A percentile compares a stretch with the other conserved stretches of the same genome.
Conservation (phyloP, 768 basidiomycete genomes). For the Naganishia kalamii region DNA sequence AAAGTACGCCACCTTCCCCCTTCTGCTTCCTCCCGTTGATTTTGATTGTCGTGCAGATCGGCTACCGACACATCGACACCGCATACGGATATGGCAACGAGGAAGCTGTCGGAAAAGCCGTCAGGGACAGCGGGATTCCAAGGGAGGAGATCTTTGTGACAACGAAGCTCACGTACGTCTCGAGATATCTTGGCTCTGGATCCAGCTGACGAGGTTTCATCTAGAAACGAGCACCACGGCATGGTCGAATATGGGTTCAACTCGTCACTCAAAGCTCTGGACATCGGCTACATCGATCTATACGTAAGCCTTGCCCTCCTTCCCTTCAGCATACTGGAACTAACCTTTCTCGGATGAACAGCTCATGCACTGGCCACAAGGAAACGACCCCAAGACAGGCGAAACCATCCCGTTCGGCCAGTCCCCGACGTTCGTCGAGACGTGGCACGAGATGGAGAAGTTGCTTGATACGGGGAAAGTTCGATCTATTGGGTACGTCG, state of each 20-base stretch:
- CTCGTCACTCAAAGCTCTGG: conserved; percentile 49
- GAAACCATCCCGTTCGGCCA: conserved; percentile 31
- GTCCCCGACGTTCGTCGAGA: conserved; percentile 46
- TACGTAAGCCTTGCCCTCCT: conserved; percentile 16
- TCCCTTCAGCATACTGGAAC: background rate
- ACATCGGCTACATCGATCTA: conserved; percentile 53
- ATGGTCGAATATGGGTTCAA: conserved; percentile 50
- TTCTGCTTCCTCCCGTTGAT: background rate
- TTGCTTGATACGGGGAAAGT: conserved; percentile 41
- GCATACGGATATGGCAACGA: conserved; percentile 29
- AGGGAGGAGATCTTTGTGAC: conserved; percentile 30
- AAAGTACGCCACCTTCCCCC: background rate
- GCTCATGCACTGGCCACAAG: conserved; percentile 50
- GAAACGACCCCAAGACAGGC: conserved; percentile 23
- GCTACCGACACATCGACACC: conserved; percentile 22
- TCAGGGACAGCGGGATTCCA: conserved; percentile 27
- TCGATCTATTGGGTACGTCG: conserved; percentile 23
- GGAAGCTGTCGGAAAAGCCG: conserved; percentile 36
- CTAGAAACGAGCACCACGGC: conserved; percentile 37
- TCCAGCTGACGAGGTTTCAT: too few species aligned
- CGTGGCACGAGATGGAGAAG: conserved; percentile 48
- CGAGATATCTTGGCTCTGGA: background rate
- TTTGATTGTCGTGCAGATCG: background rate
- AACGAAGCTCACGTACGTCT: conserved; percentile 25
- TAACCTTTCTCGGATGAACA: background rate